Evolutionary conservation across 306 rosid species (phyloP).

Genomic region (Quercus wislizeni): DNA sequence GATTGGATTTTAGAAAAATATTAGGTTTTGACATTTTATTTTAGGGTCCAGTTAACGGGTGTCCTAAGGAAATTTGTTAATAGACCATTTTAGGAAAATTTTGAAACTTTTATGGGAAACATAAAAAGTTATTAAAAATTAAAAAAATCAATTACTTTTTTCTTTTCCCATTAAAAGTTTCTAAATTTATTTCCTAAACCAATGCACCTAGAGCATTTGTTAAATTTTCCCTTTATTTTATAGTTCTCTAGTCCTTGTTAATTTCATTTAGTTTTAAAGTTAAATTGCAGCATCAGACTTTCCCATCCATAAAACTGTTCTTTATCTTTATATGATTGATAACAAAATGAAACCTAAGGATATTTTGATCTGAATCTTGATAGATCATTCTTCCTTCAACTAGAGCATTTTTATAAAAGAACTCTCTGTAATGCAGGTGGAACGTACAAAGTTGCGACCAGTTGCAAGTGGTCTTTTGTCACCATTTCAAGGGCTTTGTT

Average conservation of each 20-base stretch:
- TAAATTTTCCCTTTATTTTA: too few species aligned
- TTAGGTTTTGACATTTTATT: neutral
- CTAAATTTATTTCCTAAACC: too few species aligned
- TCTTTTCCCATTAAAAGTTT: too few species aligned
- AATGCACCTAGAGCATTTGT: too few species aligned
- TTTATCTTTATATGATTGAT: neutral
- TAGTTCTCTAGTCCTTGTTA: neutral
- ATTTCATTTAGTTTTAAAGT: neutral
- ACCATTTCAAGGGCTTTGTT: slow-evolving; percentile 78
- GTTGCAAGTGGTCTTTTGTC: slow-evolving; percentile 88
- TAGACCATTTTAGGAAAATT: too few species aligned
- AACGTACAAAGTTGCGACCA: slow-evolving; percentile 85
- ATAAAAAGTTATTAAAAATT: too few species aligned
- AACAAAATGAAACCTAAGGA: neutral
- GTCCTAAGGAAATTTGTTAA: too few species aligned
- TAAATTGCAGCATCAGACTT: neutral
- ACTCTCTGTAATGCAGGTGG: slow-evolving; percentile 60
- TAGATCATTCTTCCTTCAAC: slow-evolving; percentile 1
- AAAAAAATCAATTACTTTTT: too few species aligned
- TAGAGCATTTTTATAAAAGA: slow-evolving; percentile 13
- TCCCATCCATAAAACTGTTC: slow-evolving; percentile 5
- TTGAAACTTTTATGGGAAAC: too few species aligned
- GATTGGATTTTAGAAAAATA: neutral
- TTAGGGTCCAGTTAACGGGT: too few species aligned
- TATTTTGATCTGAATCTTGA: neutral